A percentile compares a stretch with the other conserved stretches of the same genome.
Conservation (phyloP, 257 asterid species). For the Euphrasia confusa region DNA sequence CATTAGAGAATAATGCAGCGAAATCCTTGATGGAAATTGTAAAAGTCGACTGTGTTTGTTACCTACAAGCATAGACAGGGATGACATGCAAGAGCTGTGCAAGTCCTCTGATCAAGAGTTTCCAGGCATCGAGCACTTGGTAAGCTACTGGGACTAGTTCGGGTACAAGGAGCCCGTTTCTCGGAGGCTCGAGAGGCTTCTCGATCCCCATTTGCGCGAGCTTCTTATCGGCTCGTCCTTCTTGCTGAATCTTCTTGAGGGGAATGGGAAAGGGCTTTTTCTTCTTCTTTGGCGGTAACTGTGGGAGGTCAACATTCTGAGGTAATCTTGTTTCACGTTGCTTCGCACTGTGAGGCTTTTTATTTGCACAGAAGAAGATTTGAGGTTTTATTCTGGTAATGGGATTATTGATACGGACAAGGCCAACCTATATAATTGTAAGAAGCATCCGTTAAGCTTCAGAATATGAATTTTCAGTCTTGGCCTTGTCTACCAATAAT, state of each 20-base stretch:
- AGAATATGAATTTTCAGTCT: not conserved
- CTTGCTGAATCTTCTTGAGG: slow-evolving; percentile 60
- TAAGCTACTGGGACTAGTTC: slow-evolving; percentile 71
- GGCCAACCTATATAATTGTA: slow-evolving; percentile 31
- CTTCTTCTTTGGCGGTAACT: slow-evolving; percentile 62
- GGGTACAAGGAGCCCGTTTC: slow-evolving; percentile 67
- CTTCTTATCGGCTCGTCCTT: slow-evolving; percentile 74
- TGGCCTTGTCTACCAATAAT: too few relatives aligned
- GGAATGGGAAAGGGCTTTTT: slow-evolving; percentile 91
- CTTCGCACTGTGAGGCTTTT: slow-evolving; percentile 37
- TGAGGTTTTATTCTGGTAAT: slow-evolving; percentile 33
- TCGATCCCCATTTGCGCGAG: slow-evolving; percentile 85
- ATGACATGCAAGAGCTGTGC: slow-evolving; percentile 61
- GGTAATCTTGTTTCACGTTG: slow-evolving; percentile 35
- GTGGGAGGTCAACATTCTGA: slow-evolving; percentile 84
- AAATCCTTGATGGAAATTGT: not conserved
- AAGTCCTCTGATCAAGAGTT: slow-evolving; percentile 67
- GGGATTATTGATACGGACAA: slow-evolving; percentile 21
- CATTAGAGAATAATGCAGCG: not conserved
- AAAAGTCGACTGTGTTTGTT: slow-evolving; percentile 24
- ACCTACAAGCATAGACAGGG: slow-evolving; percentile 94
- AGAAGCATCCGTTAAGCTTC: slow-evolving; percentile 22
- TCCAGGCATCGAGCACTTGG: slow-evolving; percentile 74
- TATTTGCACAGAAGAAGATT: slow-evolving; percentile 32
- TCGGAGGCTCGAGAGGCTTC: slow-evolving; percentile 84